Conservation (phyloP, 257 asterid genomes). For the Verbascum thapsus region DNA sequence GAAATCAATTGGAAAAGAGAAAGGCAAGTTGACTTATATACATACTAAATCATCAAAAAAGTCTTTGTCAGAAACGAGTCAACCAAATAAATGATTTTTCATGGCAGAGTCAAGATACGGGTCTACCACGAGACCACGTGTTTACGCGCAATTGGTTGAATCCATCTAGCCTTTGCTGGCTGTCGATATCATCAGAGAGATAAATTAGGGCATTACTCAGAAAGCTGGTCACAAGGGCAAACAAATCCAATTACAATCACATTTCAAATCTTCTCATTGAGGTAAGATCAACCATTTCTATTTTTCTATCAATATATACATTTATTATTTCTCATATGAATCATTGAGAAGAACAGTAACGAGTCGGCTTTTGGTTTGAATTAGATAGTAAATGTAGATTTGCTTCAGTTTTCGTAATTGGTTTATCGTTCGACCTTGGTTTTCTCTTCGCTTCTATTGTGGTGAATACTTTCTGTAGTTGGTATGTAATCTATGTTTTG, state of each 20-base stretch:
- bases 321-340: conserved; percentile 10
- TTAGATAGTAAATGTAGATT: not conserved
- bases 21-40: not conserved
- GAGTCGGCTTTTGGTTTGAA: conserved; percentile 13
- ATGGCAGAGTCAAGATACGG: not conserved
- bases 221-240: not conserved
- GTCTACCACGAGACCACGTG: conserved; percentile 7
- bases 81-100: conserved; percentile 1
- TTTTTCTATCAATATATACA: not conserved
- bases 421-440: conserved; percentile 9
- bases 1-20: not conserved
- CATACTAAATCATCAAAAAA: not conserved
- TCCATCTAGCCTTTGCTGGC: not conserved
- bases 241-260: not conserved
- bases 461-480: no score
- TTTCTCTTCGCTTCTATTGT: no score
- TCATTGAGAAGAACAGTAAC: not conserved
- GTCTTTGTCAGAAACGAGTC: not conserved
- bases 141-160: conserved; percentile 4
- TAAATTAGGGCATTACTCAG: conserved; percentile 2
- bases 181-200: conserved; percentile 3
- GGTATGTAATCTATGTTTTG: not conserved
- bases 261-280: not conserved
- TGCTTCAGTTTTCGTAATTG: not conserved
- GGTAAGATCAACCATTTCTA: not conserved